Percentiles rank a stretch among this genome's conserved stretches.
Evolutionary conservation across 2,329 filamentous ascomycete species (phyloP).

Genomic region (Xylariaceae sp.): DNA sequence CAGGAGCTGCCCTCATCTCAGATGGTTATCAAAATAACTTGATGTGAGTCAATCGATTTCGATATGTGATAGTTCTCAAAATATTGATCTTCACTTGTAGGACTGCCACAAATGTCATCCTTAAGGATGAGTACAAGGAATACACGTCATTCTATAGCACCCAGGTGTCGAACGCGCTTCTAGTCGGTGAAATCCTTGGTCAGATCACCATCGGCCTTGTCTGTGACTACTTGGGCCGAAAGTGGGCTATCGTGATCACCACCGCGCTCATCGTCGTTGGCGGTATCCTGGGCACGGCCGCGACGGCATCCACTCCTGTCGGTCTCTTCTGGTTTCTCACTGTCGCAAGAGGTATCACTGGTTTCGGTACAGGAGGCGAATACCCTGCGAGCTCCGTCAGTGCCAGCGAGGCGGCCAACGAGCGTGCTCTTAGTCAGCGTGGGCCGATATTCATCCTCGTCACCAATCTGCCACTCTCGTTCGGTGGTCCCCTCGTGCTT

Average conservation of each 20-base stretch:
- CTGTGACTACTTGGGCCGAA: conserved; percentile 11
- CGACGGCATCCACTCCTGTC: conserved; percentile 9
- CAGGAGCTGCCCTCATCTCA: conserved; percentile 10
- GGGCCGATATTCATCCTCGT: conserved; percentile 12
- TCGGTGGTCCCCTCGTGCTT: conserved; percentile 9
- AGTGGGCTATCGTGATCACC: conserved; percentile 14
- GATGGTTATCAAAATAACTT: conserved; percentile 15
- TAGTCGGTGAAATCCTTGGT: conserved; percentile 12
- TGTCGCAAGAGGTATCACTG: conserved; percentile 7
- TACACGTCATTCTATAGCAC: conserved; percentile 12
- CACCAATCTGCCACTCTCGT: conserved; percentile 9
- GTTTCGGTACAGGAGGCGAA: conserved; percentile 12
- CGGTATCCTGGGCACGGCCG: conserved; percentile 10
- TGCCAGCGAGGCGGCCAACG: conserved; percentile 11
- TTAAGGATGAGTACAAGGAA: conserved; percentile 7
- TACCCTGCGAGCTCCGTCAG: conserved; percentile 13
- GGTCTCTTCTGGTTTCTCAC: conserved; percentile 13
- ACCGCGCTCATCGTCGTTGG: conserved; percentile 10
- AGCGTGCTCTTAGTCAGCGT: conserved; percentile 6
- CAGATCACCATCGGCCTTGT: conserved; percentile 11
- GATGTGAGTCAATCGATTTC: conserved; percentile 4
- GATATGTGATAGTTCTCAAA: background rate
- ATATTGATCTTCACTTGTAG: background rate
- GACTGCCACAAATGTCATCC: conserved; percentile 12
- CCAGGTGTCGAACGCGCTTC: conserved; percentile 10